Conservation (phyloP, 768 basidiomycete species). For the Hysterangium stoloniferum region DNA sequence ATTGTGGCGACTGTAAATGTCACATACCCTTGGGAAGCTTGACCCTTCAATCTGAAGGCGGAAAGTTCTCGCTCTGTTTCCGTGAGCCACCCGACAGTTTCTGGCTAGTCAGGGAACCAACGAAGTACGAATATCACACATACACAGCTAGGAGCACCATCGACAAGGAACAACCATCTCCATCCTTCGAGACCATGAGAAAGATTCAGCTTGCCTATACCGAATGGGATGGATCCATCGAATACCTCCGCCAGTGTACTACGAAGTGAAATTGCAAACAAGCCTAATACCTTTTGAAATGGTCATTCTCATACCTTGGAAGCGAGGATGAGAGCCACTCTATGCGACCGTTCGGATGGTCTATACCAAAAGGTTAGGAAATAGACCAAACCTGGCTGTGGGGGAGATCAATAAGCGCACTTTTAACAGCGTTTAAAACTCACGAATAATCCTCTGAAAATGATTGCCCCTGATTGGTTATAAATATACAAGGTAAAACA, state of each 20-base stretch:
- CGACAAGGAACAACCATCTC: constrained; percentile 35
- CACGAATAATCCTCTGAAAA: too few relatives aligned
- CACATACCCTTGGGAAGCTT: constrained; percentile 24
- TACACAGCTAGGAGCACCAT: constrained; percentile 39
- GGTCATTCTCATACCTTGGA: constrained; percentile 13
- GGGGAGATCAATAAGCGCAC: too few relatives aligned
- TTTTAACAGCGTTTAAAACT: too few relatives aligned
- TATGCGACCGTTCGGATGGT: constrained; percentile 16
- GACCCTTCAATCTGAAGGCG: constrained; percentile 28
- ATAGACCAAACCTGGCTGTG: constrained; percentile 35
- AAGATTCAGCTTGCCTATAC: constrained; percentile 24
- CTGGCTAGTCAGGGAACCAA: constrained; percentile 43
- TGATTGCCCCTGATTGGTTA: too few relatives aligned
- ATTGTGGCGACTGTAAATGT: not conserved
- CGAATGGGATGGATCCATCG: constrained; percentile 29
- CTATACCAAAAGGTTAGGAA: constrained; percentile 41
- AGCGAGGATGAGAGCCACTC: constrained; percentile 25
- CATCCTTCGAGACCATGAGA: constrained; percentile 19
- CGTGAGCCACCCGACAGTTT: constrained; percentile 37
- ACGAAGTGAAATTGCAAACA: constrained; percentile 2
- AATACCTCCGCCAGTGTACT: constrained; percentile 30
- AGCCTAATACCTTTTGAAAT: too few relatives aligned
- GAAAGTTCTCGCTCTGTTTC: constrained; percentile 35
- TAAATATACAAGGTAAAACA: too few relatives aligned
- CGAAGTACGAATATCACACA: constrained; percentile 25